phyloP scores from a whole-genome alignment of 192 early-diverging fungal species.

The Coemansia umbellata region DNA sequence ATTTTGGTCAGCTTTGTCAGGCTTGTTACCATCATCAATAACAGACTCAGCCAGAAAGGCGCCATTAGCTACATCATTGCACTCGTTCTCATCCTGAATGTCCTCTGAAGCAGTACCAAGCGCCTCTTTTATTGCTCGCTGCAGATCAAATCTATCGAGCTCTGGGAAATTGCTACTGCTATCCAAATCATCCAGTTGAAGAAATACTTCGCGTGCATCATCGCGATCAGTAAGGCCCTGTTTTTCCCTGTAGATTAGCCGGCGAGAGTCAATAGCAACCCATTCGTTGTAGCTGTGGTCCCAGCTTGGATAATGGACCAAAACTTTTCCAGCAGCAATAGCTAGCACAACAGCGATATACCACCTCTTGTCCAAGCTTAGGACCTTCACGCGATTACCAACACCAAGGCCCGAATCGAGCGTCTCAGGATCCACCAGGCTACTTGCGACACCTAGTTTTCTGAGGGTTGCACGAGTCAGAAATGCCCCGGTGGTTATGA shows the following conservation, averaged over 20 bases:
- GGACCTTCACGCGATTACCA: conserved; percentile 29
- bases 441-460: conserved; percentile 27
- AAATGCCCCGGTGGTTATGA: conserved; percentile 51
- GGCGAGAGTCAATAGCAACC: conserved; percentile 32
- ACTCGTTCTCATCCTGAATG: conserved; percentile 1
- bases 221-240: not conserved
- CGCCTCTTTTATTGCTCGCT: not conserved
- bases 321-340: conserved; percentile 16
- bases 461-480: conserved; percentile 47
- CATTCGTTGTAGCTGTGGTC: conserved; percentile 46
- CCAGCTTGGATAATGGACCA: conserved; percentile 43
- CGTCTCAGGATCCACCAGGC: conserved; percentile 4
- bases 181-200: conserved; percentile 5
- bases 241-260: conserved; percentile 24
- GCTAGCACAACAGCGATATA: conserved; percentile 29
- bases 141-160: conserved; percentile 20
- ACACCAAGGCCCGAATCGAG: conserved; percentile 5
- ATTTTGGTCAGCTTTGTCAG: not conserved
- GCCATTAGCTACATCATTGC: not conserved
- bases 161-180: not conserved
- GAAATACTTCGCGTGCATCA: not conserved
- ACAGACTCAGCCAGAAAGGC: too few relatives aligned
- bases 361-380: conserved; percentile 35
- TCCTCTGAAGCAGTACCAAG: not conserved
- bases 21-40: not conserved